Percentiles rank a stretch among this genome's conserved stretches.
These are phyloP conservation scores for Dunaliella primolecta DNA, from an alignment of 139 green algal genomes.

Conservation along the genomic window DNA sequence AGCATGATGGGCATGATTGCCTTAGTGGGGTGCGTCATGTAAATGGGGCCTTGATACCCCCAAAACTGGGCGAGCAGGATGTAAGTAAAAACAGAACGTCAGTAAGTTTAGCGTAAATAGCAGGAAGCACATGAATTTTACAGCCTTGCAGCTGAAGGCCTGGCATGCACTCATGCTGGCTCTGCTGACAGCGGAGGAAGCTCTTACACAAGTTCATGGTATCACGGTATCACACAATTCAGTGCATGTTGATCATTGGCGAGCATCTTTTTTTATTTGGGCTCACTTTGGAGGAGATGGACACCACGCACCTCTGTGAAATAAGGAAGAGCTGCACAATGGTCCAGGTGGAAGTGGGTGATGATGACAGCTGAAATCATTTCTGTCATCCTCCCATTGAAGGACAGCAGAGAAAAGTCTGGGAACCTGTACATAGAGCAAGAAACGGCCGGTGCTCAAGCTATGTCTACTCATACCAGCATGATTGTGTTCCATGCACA, in stretches of 20 bases:
- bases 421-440: constrained; percentile 47
- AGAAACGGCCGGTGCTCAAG: too few species aligned
- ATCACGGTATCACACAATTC: too few species aligned
- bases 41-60: constrained; percentile 64
- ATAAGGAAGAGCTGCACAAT: constrained; percentile 63
- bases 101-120: too few species aligned
- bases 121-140: too few species aligned
- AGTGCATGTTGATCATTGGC: too few species aligned
- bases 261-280: too few species aligned
- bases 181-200: too few species aligned
- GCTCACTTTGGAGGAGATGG: too few species aligned
- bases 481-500: too few species aligned
- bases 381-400: constrained; percentile 27
- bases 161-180: too few species aligned
- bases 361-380: constrained; percentile 58
- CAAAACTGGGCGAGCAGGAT: constrained; percentile 27
- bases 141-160: neutral
- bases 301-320: constrained; percentile 54
- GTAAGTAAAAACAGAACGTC: neutral
- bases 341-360: constrained; percentile 72
- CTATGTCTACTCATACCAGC: too few species aligned
- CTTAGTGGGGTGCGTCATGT: constrained; percentile 71
- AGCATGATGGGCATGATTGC: constrained; percentile 71
- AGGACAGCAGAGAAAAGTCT: constrained; percentile 40
- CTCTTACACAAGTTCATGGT: too few species aligned